These are phyloP conservation scores for Metarhizium rileyi DNA, from an alignment of 2,329 filamentous ascomycete genomes.

Conservation along the genomic window DNA sequence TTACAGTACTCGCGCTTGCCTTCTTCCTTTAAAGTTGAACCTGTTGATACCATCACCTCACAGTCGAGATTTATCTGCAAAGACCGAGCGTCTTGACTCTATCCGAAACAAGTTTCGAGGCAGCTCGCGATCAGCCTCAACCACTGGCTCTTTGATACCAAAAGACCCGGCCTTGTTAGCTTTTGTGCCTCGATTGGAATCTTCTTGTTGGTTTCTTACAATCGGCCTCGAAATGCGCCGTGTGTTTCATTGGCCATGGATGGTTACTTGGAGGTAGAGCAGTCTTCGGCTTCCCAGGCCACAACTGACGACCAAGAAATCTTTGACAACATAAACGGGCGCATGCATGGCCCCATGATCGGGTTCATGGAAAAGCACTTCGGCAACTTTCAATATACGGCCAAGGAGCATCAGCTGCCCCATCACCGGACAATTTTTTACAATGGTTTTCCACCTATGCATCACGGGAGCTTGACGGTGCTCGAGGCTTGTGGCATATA, in stretches of 20 bases:
- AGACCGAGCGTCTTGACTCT: too few relatives aligned
- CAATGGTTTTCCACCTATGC: constrained; percentile 10
- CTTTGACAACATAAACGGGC: constrained; percentile 10
- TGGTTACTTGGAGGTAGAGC: not conserved
- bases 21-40: too few relatives aligned
- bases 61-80: too few relatives aligned
- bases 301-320: constrained; percentile 10
- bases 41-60: too few relatives aligned
- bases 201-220: not conserved
- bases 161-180: not conserved
- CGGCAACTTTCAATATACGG: constrained; percentile 6
- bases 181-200: not conserved
- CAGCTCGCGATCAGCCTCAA: too few relatives aligned
- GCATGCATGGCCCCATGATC: constrained; percentile 11
- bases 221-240: not conserved
- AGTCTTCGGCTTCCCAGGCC: not conserved
- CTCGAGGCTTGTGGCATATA: constrained; percentile 10
- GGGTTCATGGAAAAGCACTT: constrained; percentile 11
- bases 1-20: too few relatives aligned
- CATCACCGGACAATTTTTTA: constrained; percentile 3
- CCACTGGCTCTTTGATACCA: too few relatives aligned
- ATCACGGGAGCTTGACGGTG: constrained; percentile 9
- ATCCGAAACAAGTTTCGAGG: too few relatives aligned
- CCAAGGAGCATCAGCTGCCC: constrained; percentile 5
- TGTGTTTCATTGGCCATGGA: constrained; percentile 4